Conservation (phyloP, 2,329 filamentous ascomycete species). For the Geosmithia putterillii region DNA sequence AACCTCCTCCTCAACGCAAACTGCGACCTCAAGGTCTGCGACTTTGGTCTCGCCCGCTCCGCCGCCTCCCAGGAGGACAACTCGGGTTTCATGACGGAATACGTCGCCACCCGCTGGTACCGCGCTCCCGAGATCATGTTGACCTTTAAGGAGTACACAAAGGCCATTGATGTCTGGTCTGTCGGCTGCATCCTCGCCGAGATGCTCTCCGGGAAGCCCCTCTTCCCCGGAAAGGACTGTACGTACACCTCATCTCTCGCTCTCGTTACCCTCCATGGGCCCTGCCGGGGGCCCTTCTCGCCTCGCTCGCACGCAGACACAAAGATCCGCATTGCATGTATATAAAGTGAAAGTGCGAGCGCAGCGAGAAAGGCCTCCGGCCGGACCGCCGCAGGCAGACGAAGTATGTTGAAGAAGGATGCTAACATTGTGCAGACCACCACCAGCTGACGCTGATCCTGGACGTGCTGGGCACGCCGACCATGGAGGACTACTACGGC, state of each 20-base stretch:
- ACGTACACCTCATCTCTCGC: constrained; percentile 23
- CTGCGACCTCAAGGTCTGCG: constrained; percentile 97
- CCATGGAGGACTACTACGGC: constrained; percentile 99
- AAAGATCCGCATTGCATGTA: too few species aligned
- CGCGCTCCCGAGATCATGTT: constrained; percentile 99
- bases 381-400: too few species aligned
- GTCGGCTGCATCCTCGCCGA: constrained; percentile 96
- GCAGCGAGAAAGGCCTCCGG: too few species aligned
- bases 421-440: constrained; percentile 53
- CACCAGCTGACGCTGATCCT: constrained; percentile 96
- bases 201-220: constrained; percentile 95
- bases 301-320: too few species aligned
- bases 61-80: constrained; percentile 90
- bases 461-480: constrained; percentile 93
- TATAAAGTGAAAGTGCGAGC: too few species aligned
- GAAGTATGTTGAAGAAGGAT: background rate
- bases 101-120: constrained; percentile 98
- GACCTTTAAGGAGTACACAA: constrained; percentile 99
- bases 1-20: constrained; percentile 96
- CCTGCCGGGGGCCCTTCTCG: too few species aligned
- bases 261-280: background rate
- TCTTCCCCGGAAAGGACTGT: constrained; percentile 99
- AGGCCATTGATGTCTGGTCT: constrained; percentile 98
- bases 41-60: constrained; percentile 80
- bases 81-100: constrained; percentile 99